phyloP scores from a whole-genome alignment of 2,329 filamentous ascomycete species.

The Penicillium occitanis region DNA sequence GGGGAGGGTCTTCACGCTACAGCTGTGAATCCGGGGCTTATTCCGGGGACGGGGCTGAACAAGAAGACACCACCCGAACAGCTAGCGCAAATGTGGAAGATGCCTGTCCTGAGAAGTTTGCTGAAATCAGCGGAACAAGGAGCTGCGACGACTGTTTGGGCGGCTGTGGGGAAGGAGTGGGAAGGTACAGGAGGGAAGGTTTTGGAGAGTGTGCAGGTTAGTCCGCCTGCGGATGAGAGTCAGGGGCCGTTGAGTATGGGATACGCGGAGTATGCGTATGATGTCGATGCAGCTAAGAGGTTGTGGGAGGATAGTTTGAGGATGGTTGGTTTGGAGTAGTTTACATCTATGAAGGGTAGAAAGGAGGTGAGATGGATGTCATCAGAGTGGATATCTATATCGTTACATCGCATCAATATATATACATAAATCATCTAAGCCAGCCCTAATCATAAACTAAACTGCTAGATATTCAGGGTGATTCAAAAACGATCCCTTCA shows the following conservation, averaged over 20 bases:
- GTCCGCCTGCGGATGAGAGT: constrained; percentile 22
- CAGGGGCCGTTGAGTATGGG: constrained; percentile 19
- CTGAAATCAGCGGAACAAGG: constrained; percentile 11
- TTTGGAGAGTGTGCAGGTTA: constrained; percentile 32
- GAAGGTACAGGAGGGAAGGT: constrained; percentile 37
- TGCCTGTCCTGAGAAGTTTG: neutral
- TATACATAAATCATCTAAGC: constrained; percentile 4
- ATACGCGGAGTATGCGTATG: constrained; percentile 26
- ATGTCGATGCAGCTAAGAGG: constrained; percentile 1
- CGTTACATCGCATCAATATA: neutral
- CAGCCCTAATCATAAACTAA: neutral
- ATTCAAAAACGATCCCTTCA: constrained; percentile 17
- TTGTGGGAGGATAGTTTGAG: constrained; percentile 18
- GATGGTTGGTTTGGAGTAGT: constrained; percentile 10
- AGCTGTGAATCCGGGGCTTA: constrained; percentile 10
- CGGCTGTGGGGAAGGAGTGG: constrained; percentile 35
- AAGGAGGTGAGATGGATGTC: neutral
- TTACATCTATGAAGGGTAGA: neutral
- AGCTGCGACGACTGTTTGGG: constrained; percentile 39
- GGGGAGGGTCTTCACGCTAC: constrained; percentile 6
- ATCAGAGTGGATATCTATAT: neutral
- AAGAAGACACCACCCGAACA: constrained; percentile 14
- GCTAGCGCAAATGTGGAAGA: constrained; percentile 3
- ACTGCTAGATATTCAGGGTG: constrained; percentile 17
- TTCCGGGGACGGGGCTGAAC: constrained; percentile 4